These are phyloP conservation scores for Piloderma croceum DNA, from an alignment of 768 basidiomycete genomes.

Conservation along the genomic window DNA sequence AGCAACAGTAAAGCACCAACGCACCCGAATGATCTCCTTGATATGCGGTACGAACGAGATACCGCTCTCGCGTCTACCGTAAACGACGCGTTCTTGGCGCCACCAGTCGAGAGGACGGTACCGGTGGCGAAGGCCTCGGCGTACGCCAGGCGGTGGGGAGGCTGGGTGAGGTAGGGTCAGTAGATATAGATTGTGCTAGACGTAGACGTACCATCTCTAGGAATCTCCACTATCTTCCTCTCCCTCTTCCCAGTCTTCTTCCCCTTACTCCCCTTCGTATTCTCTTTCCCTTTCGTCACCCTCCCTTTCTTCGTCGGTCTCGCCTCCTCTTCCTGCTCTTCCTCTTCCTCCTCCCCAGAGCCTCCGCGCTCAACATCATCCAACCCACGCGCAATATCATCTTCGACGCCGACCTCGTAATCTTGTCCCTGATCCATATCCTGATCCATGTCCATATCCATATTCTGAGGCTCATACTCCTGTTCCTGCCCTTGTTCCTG, in stretches of 20 bases:
- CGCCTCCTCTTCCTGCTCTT: constrained; percentile 25
- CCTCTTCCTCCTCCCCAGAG: constrained; percentile 28
- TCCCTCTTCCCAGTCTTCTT: constrained; percentile 29
- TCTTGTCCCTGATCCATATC: neutral
- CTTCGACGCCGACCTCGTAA: constrained; percentile 1
- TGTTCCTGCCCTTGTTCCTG: constrained; percentile 39
- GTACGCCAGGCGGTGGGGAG: constrained; percentile 38
- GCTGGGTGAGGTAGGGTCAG: too few species aligned
- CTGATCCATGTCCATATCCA: constrained; percentile 28
- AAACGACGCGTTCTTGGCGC: constrained; percentile 88
- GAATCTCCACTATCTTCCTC: constrained; percentile 31
- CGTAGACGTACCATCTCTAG: constrained; percentile 4
- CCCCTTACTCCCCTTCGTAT: constrained; percentile 20
- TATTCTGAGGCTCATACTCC: constrained; percentile 5
- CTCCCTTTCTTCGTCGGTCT: constrained; percentile 14
- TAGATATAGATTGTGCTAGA: too few species aligned
- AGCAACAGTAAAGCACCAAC: too few species aligned
- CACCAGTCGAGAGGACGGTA: constrained; percentile 82
- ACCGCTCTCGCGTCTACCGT: constrained; percentile 52
- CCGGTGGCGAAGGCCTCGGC: constrained; percentile 65
- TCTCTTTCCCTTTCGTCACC: constrained; percentile 14
- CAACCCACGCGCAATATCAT: constrained; percentile 39
- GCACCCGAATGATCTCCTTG: constrained; percentile 56
- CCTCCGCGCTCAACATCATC: constrained; percentile 18
- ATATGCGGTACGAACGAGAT: constrained; percentile 53